A percentile compares a stretch with the other conserved stretches of the same genome.
Conservation (phyloP, 257 asterid genomes). For the Scutellaria barbata region DNA sequence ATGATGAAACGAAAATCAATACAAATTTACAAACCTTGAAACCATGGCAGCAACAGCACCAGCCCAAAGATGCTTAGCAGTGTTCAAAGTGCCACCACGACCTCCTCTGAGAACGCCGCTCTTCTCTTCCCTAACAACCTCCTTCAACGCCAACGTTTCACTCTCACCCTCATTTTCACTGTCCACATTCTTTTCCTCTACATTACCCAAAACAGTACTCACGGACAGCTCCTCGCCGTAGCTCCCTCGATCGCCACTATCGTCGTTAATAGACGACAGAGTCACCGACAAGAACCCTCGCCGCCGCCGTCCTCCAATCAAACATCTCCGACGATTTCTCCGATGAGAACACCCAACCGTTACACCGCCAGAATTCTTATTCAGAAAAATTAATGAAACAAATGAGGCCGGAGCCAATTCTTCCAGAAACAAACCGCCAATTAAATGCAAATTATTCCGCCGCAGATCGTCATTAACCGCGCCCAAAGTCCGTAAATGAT, state of each 20-base stretch:
- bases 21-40: constrained; percentile 44
- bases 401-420: constrained; percentile 64
- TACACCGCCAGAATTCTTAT: constrained; percentile 32
- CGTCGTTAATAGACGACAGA: constrained; percentile 60
- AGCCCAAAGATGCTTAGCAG: constrained; percentile 95
- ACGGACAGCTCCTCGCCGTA: constrained; percentile 35
- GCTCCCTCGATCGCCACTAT: constrained; percentile 49
- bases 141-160: constrained; percentile 42
- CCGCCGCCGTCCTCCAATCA: constrained; percentile 45
- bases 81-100: constrained; percentile 66
- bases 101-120: constrained; percentile 39
- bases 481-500: constrained; percentile 41
- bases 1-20: neutral
- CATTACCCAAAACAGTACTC: constrained; percentile 58
- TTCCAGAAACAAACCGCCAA: constrained; percentile 79
- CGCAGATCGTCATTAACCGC: constrained; percentile 39
- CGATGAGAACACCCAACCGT: constrained; percentile 44
- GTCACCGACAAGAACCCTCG: constrained; percentile 65
- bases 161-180: constrained; percentile 43
- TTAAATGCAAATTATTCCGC: constrained; percentile 28
- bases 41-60: constrained; percentile 98
- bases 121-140: constrained; percentile 42
- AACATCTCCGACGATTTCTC: constrained; percentile 46
- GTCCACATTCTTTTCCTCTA: constrained; percentile 46
- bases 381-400: constrained; percentile 51